Percentiles rank a stretch among this genome's conserved stretches.
These are phyloP conservation scores for Coffea eugenioides DNA, from an alignment of 257 asterid species.

Conservation along the genomic window DNA sequence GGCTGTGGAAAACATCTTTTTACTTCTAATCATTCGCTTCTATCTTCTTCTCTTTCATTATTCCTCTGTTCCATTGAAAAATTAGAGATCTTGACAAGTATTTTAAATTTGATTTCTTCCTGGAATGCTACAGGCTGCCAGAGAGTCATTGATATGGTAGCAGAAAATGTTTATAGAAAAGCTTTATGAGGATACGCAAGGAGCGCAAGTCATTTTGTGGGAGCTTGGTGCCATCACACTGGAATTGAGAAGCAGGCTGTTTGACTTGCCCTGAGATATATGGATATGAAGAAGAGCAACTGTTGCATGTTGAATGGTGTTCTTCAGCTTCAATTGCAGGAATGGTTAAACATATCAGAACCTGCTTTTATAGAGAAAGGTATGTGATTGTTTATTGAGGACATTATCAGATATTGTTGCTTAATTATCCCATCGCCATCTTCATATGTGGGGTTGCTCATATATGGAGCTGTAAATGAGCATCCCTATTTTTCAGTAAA, in stretches of 20 bases:
- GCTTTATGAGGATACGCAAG: conserved; percentile 24
- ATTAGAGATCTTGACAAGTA: background rate
- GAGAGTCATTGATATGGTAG: conserved; percentile 67
- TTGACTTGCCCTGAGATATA: conserved; percentile 1
- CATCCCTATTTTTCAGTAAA: background rate
- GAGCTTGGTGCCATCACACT: background rate
- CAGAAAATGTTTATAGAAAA: background rate
- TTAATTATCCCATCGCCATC: background rate
- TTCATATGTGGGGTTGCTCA: background rate
- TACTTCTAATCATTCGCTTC: background rate
- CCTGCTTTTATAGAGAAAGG: conserved; percentile 7
- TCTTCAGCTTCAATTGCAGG: background rate
- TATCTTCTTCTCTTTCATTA: background rate
- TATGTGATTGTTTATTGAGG: background rate
- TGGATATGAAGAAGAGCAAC: background rate
- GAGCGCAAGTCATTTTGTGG: conserved; percentile 11
- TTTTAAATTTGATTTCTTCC: background rate
- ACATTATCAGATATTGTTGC: background rate
- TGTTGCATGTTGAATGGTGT: background rate
- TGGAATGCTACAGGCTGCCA: conserved; percentile 62
- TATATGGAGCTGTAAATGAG: background rate
- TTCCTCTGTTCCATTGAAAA: background rate
- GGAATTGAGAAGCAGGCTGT: background rate
- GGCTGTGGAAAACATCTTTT: background rate
- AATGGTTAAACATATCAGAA: background rate